Evolutionary conservation across 1,139 yeast species (phyloP).

Genomic region (Nadsonia starkeyi-henricii): DNA sequence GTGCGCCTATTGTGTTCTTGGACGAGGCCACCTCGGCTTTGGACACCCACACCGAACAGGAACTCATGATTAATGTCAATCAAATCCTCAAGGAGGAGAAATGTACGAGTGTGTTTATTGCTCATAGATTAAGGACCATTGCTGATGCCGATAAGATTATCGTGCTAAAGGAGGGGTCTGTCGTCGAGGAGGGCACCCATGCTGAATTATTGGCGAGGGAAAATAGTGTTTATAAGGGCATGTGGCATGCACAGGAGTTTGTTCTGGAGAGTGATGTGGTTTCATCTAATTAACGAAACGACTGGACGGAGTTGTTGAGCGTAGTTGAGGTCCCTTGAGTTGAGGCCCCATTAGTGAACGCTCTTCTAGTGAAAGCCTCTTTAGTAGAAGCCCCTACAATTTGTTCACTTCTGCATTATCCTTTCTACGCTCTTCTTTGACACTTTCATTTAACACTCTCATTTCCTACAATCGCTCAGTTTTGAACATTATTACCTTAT

Average conservation of each 20-base stretch:
- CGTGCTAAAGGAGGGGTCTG: conserved; percentile 65
- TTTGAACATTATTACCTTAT: too few species aligned
- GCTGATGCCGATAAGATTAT: conserved; percentile 92
- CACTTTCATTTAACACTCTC: too few species aligned
- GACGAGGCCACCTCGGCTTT: conserved; percentile 96
- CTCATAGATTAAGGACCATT: conserved; percentile 84
- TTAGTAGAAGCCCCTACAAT: too few species aligned
- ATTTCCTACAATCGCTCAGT: too few species aligned
- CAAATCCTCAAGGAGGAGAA: conserved; percentile 40
- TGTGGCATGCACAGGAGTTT: conserved; percentile 85
- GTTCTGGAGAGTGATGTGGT: too few species aligned
- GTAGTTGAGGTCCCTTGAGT: too few species aligned
- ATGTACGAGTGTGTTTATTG: conserved; percentile 77
- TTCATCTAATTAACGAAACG: too few species aligned
- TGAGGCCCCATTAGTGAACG: too few species aligned
- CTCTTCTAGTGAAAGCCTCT: too few species aligned
- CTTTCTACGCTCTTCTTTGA: too few species aligned
- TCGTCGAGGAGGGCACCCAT: conserved; percentile 83
- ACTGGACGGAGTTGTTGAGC: too few species aligned
- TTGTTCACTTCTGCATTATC: too few species aligned
- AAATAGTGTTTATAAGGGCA: conserved; percentile 51
- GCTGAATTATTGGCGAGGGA: conserved; percentile 37
- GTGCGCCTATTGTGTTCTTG: conserved; percentile 81
- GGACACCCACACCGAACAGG: conserved; percentile 92
- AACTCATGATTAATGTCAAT: conserved; percentile 59